Percentiles rank a stretch among this genome's conserved stretches.
These are phyloP conservation scores for Gelatoporia subvermispora DNA, from an alignment of 768 basidiomycete genomes.

Conservation along the genomic window DNA sequence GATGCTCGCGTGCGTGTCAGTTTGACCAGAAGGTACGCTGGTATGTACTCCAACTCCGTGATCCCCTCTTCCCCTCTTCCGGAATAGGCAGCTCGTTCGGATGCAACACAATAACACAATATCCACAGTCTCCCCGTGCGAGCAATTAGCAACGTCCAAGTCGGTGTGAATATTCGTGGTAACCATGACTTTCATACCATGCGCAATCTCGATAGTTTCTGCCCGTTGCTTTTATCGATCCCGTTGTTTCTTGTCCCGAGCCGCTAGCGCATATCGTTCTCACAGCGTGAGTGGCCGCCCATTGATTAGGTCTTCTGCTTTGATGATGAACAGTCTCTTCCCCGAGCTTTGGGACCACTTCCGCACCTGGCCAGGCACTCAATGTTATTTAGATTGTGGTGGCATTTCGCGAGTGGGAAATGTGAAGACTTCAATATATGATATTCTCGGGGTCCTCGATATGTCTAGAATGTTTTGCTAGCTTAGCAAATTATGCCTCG, in stretches of 20 bases:
- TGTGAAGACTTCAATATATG: too few relatives aligned
- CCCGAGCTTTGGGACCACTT: too few relatives aligned
- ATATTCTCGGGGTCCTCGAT: too few relatives aligned
- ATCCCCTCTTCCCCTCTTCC: constrained; percentile 14
- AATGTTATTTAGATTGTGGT: too few relatives aligned
- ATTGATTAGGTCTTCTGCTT: constrained; percentile 25
- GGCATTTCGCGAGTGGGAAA: too few relatives aligned
- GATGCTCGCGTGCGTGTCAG: constrained; percentile 24
- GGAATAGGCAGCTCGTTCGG: constrained; percentile 21
- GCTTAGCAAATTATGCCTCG: too few relatives aligned
- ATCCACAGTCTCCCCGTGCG: constrained; percentile 25
- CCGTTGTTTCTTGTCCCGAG: not conserved
- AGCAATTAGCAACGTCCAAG: constrained; percentile 36
- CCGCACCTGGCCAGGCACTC: too few relatives aligned
- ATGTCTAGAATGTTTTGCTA: too few relatives aligned
- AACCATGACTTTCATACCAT: constrained; percentile 38
- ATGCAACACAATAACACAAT: too few relatives aligned
- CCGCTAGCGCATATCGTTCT: constrained; percentile 7
- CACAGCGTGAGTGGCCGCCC: constrained; percentile 6
- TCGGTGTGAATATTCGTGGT: constrained; percentile 35
- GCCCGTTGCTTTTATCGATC: not conserved
- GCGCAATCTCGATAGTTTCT: constrained; percentile 16
- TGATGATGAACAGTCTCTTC: too few relatives aligned
- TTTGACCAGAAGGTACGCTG: constrained; percentile 30
- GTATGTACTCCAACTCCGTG: constrained; percentile 18